Evolutionary conservation across 495 filamentous ascomycete genomes (phyloP).

Genomic region (Lasiosphaeria miniovina): DNA sequence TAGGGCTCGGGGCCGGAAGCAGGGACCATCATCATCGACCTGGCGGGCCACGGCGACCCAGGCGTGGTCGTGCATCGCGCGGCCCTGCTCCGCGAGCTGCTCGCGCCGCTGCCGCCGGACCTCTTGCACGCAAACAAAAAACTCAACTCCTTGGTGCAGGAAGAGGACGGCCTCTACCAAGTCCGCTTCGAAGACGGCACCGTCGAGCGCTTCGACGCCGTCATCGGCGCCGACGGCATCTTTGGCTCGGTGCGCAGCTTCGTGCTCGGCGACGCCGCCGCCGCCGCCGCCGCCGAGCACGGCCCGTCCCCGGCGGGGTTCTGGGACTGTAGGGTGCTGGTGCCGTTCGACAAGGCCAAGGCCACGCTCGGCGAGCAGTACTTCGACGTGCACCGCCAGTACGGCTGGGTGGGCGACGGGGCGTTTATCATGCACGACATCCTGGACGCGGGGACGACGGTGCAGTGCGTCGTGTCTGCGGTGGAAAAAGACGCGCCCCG

Average conservation of each 20-base stretch:
- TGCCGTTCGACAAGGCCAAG: conserved; percentile 17
- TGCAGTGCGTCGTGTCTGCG: conserved; percentile 15
- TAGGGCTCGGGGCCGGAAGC: conserved; percentile 7
- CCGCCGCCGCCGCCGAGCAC: conserved; percentile 6
- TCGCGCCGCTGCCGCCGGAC: not conserved
- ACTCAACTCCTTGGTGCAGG: not conserved
- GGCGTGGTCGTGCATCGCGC: conserved; percentile 5
- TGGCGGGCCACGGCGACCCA: not conserved
- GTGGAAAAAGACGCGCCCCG: conserved; percentile 5
- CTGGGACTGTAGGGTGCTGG: conserved; percentile 21
- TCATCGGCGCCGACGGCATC: conserved; percentile 32
- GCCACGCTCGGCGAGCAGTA: conserved; percentile 14
- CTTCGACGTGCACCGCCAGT: conserved; percentile 20
- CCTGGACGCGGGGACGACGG: conserved; percentile 10
- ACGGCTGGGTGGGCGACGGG: conserved; percentile 22
- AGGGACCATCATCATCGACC: conserved; percentile 6
- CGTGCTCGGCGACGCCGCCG: conserved; percentile 9
- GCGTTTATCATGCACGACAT: conserved; percentile 18
- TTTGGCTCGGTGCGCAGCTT: conserved; percentile 20
- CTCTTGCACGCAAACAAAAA: conserved; percentile 1
- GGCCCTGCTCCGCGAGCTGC: conserved; percentile 2
- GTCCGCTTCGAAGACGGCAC: conserved; percentile 22
- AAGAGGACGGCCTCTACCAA: not conserved
- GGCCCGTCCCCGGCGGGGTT: conserved; percentile 16
- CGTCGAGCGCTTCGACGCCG: conserved; percentile 17